These are phyloP conservation scores for Xylariomycetidae sp. DNA, from an alignment of 2,329 filamentous ascomycete genomes.

Conservation along the genomic window DNA sequence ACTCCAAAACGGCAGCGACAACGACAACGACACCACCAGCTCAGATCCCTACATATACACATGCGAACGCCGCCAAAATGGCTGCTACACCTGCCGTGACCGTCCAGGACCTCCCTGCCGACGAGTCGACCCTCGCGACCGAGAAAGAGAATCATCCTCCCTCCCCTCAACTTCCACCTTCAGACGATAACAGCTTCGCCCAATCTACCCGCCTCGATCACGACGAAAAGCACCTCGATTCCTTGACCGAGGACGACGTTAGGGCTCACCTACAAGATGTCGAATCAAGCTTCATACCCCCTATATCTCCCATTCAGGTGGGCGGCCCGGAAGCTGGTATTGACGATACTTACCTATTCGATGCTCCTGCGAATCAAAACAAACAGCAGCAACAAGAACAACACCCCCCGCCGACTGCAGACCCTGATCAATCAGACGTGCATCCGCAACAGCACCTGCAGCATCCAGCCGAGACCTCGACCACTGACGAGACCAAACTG, in stretches of 20 bases:
- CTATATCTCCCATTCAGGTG: conserved; percentile 49
- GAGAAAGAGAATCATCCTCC: conserved; percentile 10
- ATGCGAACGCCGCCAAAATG: conserved; percentile 1
- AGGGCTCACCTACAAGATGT: conserved; percentile 57
- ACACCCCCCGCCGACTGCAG: conserved; percentile 9
- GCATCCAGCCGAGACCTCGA: conserved; percentile 5
- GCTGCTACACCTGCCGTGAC: neutral
- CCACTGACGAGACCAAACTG: conserved; percentile 4
- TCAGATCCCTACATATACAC: no score
- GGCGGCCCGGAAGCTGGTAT: conserved; percentile 39
- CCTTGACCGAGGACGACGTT: conserved; percentile 44
- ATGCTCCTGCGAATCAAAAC: conserved; percentile 35
- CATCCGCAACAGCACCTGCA: conserved; percentile 5
- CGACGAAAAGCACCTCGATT: conserved; percentile 39
- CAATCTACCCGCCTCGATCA: conserved; percentile 24
- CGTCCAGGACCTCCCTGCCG: conserved; percentile 1
- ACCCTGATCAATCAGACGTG: conserved; percentile 2
- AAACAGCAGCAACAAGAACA: no score
- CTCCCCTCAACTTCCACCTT: conserved; percentile 7
- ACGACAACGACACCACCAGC: conserved; percentile 1
- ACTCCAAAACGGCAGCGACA: neutral
- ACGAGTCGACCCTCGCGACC: no score
- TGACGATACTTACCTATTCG: conserved; percentile 59
- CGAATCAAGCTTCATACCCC: conserved; percentile 61
- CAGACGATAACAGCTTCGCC: conserved; percentile 23